Percentiles rank a stretch among this genome's conserved stretches.
These are phyloP conservation scores for Diaporthe ampelina DNA, from an alignment of 2,329 filamentous ascomycete species.

Conservation along the genomic window DNA sequence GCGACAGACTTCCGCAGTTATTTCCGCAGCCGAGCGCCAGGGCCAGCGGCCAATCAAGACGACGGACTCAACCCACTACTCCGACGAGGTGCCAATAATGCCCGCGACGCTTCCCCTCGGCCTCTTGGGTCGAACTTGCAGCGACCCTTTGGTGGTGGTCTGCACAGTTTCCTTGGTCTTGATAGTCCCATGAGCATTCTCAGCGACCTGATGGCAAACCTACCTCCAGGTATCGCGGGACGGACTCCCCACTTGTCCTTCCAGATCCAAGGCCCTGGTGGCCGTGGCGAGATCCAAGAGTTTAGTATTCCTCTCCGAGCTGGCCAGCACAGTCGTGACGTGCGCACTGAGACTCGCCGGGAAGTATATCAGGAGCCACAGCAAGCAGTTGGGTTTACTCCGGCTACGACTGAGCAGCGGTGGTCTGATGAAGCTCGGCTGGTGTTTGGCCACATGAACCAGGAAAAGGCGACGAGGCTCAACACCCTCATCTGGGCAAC, in stretches of 20 bases:
- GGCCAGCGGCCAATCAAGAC: slow-evolving; percentile 71
- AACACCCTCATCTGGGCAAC: slow-evolving; percentile 77
- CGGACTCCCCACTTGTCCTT: slow-evolving; percentile 68
- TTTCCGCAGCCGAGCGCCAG: slow-evolving; percentile 67
- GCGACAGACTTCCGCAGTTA: slow-evolving; percentile 62
- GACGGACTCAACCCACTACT: slow-evolving; percentile 91
- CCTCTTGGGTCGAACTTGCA: slow-evolving; percentile 63
- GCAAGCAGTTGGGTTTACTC: slow-evolving; percentile 82
- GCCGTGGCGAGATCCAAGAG: slow-evolving; percentile 66
- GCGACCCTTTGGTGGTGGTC: slow-evolving; percentile 57
- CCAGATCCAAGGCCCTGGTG: slow-evolving; percentile 66
- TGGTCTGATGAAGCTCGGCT: slow-evolving; percentile 94
- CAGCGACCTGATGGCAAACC: slow-evolving; percentile 68
- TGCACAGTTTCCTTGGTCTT: slow-evolving; percentile 61
- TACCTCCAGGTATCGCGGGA: slow-evolving; percentile 62
- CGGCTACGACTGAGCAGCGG: slow-evolving; percentile 79
- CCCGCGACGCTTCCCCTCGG: slow-evolving; percentile 63
- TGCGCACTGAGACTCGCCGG: slow-evolving; percentile 63
- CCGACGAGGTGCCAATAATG: slow-evolving; percentile 68
- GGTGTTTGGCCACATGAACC: slow-evolving; percentile 78
- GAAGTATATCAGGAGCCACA: slow-evolving; percentile 72
- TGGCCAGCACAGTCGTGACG: slow-evolving; percentile 53
- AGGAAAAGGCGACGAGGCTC: slow-evolving; percentile 79
- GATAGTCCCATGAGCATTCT: slow-evolving; percentile 69
- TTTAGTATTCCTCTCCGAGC: slow-evolving; percentile 57